Evolutionary conservation across 805 yeast species (phyloP).

Genomic region (Saccharomyces kudriavzevii): DNA sequence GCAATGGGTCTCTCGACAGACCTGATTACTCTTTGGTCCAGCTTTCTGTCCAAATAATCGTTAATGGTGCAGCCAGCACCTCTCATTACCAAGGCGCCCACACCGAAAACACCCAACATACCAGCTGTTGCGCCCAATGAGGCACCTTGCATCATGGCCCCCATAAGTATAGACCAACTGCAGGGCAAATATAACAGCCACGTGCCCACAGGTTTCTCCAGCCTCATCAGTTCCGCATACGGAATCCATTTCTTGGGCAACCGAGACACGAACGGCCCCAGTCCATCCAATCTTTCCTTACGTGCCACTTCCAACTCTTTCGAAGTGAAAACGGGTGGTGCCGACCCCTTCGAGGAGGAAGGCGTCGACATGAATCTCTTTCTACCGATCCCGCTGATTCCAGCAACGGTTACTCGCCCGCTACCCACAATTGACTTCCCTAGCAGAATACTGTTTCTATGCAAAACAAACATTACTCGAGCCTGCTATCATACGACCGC

Average conservation of each 20-base stretch:
- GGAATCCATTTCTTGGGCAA: conserved; percentile 76
- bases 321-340: conserved; percentile 18
- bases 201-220: conserved; percentile 96
- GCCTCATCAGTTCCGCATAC: conserved; percentile 82
- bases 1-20: conserved; percentile 92
- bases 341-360: background rate
- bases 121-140: conserved; percentile 44
- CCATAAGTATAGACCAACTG: conserved; percentile 88
- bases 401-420: background rate
- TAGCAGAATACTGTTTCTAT: background rate
- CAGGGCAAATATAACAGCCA: conserved; percentile 77
- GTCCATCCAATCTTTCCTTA: conserved; percentile 40
- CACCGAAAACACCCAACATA: conserved; percentile 62
- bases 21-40: conserved; percentile 80
- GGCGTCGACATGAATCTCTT: background rate
- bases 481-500: background rate
- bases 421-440: background rate
- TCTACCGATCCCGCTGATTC: background rate
- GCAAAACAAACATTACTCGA: background rate
- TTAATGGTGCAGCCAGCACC: conserved; percentile 97
- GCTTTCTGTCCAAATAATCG: conserved; percentile 74
- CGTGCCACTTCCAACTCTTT: conserved; percentile 35
- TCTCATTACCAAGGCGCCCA: conserved; percentile 87
- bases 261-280: conserved; percentile 45
- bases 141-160: conserved; percentile 66